A percentile compares a stretch with the other conserved stretches of the same genome.
Evolutionary conservation across 2,329 filamentous ascomycete genomes (phyloP).

Genomic region (Sclerotinia spermophila): DNA sequence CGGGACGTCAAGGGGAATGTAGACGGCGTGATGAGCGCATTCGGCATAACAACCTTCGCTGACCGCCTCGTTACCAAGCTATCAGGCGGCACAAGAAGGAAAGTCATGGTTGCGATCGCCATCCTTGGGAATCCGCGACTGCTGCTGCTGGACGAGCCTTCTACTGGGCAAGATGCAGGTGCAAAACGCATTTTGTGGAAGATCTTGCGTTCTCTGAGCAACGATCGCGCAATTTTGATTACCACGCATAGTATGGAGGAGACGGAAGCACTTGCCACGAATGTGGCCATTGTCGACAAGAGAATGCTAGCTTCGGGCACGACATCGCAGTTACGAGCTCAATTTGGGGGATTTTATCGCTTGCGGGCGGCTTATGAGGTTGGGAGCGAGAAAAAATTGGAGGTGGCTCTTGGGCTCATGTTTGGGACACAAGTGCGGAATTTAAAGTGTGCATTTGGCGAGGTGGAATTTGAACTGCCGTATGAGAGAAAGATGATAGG

Average conservation of each 20-base stretch:
- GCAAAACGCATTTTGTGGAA: constrained; percentile 39
- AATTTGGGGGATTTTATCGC: background rate
- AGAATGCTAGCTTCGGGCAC: constrained; percentile 17
- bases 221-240: constrained; percentile 37
- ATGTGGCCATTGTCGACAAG: constrained; percentile 31
- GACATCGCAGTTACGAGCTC: background rate
- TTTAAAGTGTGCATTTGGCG: background rate
- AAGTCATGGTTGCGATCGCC: constrained; percentile 37
- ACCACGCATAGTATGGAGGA: constrained; percentile 37
- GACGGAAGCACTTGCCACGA: constrained; percentile 38
- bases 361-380: background rate
- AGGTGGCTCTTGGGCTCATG: background rate
- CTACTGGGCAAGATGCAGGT: constrained; percentile 37
- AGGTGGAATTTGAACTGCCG: background rate
- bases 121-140: constrained; percentile 35
- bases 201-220: constrained; percentile 32
- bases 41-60: constrained; percentile 34
- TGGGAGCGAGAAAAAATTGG: background rate
- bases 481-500: background rate
- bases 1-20: constrained; percentile 34
- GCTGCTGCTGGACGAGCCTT: constrained; percentile 37
- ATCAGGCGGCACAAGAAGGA: constrained; percentile 36
- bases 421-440: background rate
- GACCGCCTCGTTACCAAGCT: constrained; percentile 32
- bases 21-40: constrained; percentile 32